Base-by-base conservation (phyloP, 371 early-diverging fungal species). In the Lichtheimia ornata region DNA sequence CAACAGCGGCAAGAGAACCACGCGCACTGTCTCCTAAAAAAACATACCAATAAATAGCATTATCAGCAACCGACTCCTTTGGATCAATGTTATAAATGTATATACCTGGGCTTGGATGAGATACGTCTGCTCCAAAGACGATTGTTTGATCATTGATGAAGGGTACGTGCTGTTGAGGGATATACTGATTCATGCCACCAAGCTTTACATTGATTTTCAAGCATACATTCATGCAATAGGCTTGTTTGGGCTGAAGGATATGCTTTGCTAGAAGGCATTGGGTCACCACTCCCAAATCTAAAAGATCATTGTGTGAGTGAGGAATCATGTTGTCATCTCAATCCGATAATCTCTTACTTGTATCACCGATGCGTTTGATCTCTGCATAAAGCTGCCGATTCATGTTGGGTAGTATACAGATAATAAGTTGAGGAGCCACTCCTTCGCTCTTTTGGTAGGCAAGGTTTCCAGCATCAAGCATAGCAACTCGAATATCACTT, bases 101-200 rank as follows among this genome's bases (percentile, higher is more conserved):
- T 41, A 90, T 74, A 45, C 95, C 94, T 40, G 91, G 90, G 22
- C 84, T 87, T 45, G 95, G 91, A 60, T 95, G 95, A 4, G 94
- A 91, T 12, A 98, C 94, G 81, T 99, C 98, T 42, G 96, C 96
- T 49, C 98, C 99, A 65, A 99, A 78, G n/a, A 99, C 66, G 50
- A 99, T 91, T 4, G 96, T 97, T 1, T 94, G 90, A 15, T 83
- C 74, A 41, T 79, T 73, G 51, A 94, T 77, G 69, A 93, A 90
- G 2, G 80, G 77, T 12, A 84, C 73, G 41, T 79, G 70, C 4
- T 68, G 60, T 14, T 72, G 69, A 7, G 67, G 47, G 17, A 91
- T 67, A 47, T 72, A 72, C 59, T 80, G 72, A 77, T 93, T 94
- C 71, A 83, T 77, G 43, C 95, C 95, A 59, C 96, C 94, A 18